Base-by-base conservation (phyloP, 1,284 basidiomycete species). In the Ceratobasidium sp. region DNA sequence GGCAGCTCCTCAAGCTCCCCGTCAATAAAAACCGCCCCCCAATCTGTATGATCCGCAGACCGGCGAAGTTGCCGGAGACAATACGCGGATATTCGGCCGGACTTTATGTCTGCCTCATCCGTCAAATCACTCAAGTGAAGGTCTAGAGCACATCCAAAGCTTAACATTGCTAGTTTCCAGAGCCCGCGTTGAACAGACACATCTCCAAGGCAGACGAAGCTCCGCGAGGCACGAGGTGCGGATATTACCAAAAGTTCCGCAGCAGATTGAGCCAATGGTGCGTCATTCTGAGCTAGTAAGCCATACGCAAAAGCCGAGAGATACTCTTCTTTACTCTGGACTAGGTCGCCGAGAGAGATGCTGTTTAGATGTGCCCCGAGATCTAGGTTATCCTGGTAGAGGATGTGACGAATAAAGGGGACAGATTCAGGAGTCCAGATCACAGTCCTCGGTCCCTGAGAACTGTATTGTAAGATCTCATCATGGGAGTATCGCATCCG, bases 121-220 rank as follows among this genome's bases (percentile, higher is more conserved):
- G 34, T 41, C 13, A 51, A n/a, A 46, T 46, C 83, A 0, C 80
- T 37, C 3, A 74, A 76, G 24, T 83, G 78, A 22, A 83, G 83
- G 16, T 84, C 81, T 74, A 83, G 84, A 0, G 85, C 85, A 49
- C 82, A 82, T 22, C 84, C 87, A 78, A 84, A 89, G 0, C 86
- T 82, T 2, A 89, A 81, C 85, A 88, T 87, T 0, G 86, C 84
- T n/a, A 87, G 80, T 78, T 89, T 89, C 75, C 80, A 78, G 27
- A 79, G 78, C 1, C 79, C 78, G 1, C 79, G 77, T 41, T 79
- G 78, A 11, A 84, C 77, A 14, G 85, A 82, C 8, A 84, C 81
- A 76, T 88, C 87, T 13, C 82, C 88, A 1, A 88, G 80, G 56
- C 89, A 81, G 6, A 89, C 79, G 76, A 84, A 88, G 0, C 87